Percentiles rank a stretch among this genome's conserved stretches.
These are phyloP conservation scores for Craspedostauros australis DNA, from an alignment of 108 stramenopile species.

Conservation along the genomic window DNA sequence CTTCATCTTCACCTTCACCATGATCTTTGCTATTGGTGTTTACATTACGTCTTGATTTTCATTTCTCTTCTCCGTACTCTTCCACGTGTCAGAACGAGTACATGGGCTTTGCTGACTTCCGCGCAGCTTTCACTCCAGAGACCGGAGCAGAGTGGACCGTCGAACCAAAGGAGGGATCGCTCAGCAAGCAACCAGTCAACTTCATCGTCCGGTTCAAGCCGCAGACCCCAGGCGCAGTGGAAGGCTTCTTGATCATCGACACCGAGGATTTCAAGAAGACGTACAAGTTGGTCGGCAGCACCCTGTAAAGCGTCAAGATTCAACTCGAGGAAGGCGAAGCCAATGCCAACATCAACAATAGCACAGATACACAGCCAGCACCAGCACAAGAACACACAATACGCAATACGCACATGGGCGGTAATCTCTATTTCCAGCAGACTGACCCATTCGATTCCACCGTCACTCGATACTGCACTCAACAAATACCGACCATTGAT, in stretches of 20 bases:
- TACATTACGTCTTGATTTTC: too few species aligned
- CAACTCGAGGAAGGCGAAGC: too few species aligned
- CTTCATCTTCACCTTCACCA: too few species aligned
- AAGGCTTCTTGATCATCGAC: slow-evolving; percentile 77
- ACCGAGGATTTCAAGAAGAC: slow-evolving; percentile 88
- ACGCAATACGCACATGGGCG: too few species aligned
- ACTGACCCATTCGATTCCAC: too few species aligned
- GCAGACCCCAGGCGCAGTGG: slow-evolving; percentile 39
- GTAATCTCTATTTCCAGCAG: too few species aligned
- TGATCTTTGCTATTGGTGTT: too few species aligned
- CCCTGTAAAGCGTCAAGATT: slow-evolving; percentile 4
- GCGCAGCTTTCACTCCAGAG: slow-evolving; percentile 72
- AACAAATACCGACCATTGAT: too few species aligned
- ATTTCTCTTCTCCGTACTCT: background rate
- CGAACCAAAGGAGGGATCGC: slow-evolving; percentile 61
- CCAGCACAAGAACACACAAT: too few species aligned
- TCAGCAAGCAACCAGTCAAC: slow-evolving; percentile 49
- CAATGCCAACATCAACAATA: too few species aligned
- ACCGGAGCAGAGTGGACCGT: slow-evolving; percentile 54
- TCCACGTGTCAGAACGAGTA: slow-evolving; percentile 48
- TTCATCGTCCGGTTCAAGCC: slow-evolving; percentile 73
- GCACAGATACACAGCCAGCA: too few species aligned
- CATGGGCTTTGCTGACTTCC: slow-evolving; percentile 90
- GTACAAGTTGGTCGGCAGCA: slow-evolving; percentile 64
- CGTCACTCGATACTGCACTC: too few species aligned